These are phyloP conservation scores for Actinomucor elegans DNA, from an alignment of 371 early-diverging fungal species.

Conservation along the genomic window DNA sequence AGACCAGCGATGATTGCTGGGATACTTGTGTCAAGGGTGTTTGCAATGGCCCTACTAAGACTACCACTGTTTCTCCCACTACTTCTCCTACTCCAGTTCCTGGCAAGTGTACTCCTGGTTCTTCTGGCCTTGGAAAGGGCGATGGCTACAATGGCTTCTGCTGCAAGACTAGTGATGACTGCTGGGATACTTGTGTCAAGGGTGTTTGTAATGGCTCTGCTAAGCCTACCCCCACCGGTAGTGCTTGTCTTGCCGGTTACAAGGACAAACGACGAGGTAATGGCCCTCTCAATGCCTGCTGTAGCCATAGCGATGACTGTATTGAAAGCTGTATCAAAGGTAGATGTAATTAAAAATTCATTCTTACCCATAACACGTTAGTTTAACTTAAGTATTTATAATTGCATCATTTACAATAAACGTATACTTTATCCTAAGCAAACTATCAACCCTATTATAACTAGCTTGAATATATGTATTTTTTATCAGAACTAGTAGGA, in stretches of 20 bases:
- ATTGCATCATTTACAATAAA: too few relatives aligned
- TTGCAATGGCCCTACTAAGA: constrained; percentile 3
- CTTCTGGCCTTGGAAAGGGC: constrained; percentile 6
- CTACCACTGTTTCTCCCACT: too few relatives aligned
- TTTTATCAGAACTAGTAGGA: too few relatives aligned
- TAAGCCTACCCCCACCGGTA: too few relatives aligned
- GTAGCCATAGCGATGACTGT: constrained; percentile 8
- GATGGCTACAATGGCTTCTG: constrained; percentile 15
- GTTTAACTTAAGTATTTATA: too few relatives aligned
- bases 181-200: constrained; percentile 6
- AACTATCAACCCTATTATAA: too few relatives aligned
- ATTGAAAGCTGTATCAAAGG: constrained; percentile 12
- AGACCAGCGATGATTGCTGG: constrained; percentile 4
- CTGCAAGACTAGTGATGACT: constrained; percentile 7
- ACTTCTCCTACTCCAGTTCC: neutral
- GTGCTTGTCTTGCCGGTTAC: neutral
- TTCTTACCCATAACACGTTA: too few relatives aligned
- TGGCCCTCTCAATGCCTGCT: constrained; percentile 3
- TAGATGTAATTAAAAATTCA: constrained; percentile 1
- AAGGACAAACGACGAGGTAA: neutral
- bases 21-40: constrained; percentile 12
- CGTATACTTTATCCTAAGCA: too few relatives aligned
- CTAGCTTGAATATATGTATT: too few relatives aligned
- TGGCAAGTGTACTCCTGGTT: neutral
- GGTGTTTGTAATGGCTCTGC: constrained; percentile 12